phyloP scores from a whole-genome alignment of 495 filamentous ascomycete genomes.

The Daldinia grandis region DNA sequence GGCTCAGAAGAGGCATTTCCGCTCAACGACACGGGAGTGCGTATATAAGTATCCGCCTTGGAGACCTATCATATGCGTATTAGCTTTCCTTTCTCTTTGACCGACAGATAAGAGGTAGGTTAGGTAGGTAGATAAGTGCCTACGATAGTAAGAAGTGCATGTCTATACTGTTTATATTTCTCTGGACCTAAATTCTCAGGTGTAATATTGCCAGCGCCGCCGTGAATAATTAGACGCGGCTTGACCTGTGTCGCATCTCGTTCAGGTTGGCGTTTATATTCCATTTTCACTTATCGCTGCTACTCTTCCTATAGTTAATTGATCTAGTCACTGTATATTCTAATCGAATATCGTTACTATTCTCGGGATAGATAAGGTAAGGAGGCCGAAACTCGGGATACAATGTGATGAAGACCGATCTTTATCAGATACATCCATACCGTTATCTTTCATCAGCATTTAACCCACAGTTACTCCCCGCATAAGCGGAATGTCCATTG shows the following conservation, averaged over 20 bases:
- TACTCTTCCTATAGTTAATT: background rate
- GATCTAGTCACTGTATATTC: too few species aligned
- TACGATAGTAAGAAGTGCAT: slow-evolving; percentile 70
- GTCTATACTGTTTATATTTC: slow-evolving; percentile 66
- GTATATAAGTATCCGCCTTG: slow-evolving; percentile 50
- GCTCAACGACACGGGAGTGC: slow-evolving; percentile 26
- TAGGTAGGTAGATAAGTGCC: background rate
- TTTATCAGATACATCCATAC: slow-evolving; percentile 7
- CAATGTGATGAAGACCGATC: background rate
- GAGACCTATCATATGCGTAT: slow-evolving; percentile 38
- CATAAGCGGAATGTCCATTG: background rate
- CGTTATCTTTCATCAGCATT: slow-evolving; percentile 10
- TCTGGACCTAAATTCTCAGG: slow-evolving; percentile 70
- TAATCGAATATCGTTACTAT: too few species aligned
- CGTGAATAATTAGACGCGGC: slow-evolving; percentile 84
- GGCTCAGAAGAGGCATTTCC: slow-evolving; percentile 1
- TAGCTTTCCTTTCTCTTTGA: background rate
- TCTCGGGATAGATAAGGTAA: too few species aligned
- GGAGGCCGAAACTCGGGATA: background rate
- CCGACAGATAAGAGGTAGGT: background rate
- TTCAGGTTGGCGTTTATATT: slow-evolving; percentile 22
- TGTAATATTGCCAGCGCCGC: slow-evolving; percentile 84
- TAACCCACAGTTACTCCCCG: slow-evolving; percentile 1
- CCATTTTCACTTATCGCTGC: slow-evolving; percentile 7
- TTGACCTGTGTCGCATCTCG: slow-evolving; percentile 42